Percentiles rank a stretch among this genome's conserved stretches.
Evolutionary conservation across 257 asterid genomes (phyloP).

Genomic region (Ilex aquifolium): DNA sequence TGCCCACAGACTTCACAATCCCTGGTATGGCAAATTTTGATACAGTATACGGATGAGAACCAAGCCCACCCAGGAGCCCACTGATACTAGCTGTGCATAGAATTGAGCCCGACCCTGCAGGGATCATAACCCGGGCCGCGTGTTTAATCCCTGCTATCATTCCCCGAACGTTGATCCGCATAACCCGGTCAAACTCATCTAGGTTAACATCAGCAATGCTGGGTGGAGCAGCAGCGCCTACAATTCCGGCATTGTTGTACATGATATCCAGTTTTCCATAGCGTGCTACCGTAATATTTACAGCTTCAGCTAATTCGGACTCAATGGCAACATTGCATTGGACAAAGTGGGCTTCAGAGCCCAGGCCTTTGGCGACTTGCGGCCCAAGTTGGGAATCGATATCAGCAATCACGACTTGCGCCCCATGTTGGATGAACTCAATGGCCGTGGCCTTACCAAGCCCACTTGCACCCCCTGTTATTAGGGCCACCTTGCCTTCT

Average conservation of each 20-base stretch:
- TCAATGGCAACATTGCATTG: conserved; percentile 19
- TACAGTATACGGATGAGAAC: conserved; percentile 20
- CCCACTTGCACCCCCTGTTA: conserved; percentile 57
- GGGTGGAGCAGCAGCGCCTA: neutral
- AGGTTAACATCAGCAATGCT: conserved; percentile 15
- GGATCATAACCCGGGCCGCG: conserved; percentile 40
- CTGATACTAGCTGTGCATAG: conserved; percentile 20
- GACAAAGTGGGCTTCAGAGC: conserved; percentile 11
- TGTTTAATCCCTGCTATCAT: conserved; percentile 35
- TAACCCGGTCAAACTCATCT: conserved; percentile 17
- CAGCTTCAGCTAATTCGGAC: conserved; percentile 7
- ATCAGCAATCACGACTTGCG: conserved; percentile 45
- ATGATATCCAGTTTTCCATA: conserved; percentile 34
- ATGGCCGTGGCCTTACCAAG: conserved; percentile 43
- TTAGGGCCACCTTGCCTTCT: conserved; percentile 44
- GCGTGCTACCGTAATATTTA: conserved; percentile 3
- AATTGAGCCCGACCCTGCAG: conserved; percentile 22
- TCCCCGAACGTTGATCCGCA: conserved; percentile 26
- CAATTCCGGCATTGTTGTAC: conserved; percentile 30
- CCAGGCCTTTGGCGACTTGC: conserved; percentile 11
- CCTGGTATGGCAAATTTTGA: conserved; percentile 35
- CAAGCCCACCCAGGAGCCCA: conserved; percentile 14
- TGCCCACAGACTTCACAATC: conserved; percentile 14
- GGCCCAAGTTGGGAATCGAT: conserved; percentile 30
- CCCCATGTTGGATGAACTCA: conserved; percentile 32